Evolutionary conservation across 2,329 filamentous ascomycete species (phyloP).

Genomic region (Mycosphaerelloides madeirae): DNA sequence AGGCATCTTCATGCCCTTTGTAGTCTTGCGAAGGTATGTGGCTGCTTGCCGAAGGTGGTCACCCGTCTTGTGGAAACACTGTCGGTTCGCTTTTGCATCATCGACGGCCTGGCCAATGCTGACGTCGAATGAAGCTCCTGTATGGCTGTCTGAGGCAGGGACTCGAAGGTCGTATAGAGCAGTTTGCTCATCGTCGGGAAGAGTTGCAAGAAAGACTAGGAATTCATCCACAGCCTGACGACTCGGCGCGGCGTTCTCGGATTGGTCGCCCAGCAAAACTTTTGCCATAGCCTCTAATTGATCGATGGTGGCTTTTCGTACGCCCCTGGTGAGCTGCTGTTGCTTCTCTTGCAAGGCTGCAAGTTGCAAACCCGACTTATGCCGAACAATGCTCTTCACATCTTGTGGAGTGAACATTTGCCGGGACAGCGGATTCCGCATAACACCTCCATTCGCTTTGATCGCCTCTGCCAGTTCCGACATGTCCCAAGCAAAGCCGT

Average conservation of each 20-base stretch:
- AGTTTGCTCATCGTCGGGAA: conserved; percentile 4
- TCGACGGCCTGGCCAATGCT: conserved; percentile 4
- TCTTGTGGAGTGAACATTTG: conserved; percentile 7
- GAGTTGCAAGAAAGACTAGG: background rate
- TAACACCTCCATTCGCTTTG: conserved; percentile 5
- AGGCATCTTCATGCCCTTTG: too few species aligned
- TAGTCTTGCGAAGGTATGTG: background rate
- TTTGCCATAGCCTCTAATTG: conserved; percentile 4
- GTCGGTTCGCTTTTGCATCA: conserved; percentile 9
- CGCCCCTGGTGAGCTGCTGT: conserved; percentile 4
- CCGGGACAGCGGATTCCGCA: conserved; percentile 8
- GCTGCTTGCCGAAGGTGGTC: conserved; percentile 5
- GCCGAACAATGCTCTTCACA: conserved; percentile 3
- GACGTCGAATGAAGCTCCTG: conserved; percentile 5
- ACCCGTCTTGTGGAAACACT: conserved; percentile 11
- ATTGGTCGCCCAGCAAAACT: conserved; percentile 8
- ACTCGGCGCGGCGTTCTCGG: background rate
- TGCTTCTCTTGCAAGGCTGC: conserved; percentile 5
- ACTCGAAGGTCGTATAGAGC: conserved; percentile 5
- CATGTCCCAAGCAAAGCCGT: conserved; percentile 11
- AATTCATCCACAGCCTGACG: conserved; percentile 7
- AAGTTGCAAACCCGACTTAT: conserved; percentile 1
- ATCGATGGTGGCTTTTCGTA: conserved; percentile 3
- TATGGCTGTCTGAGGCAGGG: conserved; percentile 8
- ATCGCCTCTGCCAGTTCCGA: conserved; percentile 5